phyloP scores from a whole-genome alignment of 192 early-diverging fungal genomes.

The Umbelopsis sp. region DNA sequence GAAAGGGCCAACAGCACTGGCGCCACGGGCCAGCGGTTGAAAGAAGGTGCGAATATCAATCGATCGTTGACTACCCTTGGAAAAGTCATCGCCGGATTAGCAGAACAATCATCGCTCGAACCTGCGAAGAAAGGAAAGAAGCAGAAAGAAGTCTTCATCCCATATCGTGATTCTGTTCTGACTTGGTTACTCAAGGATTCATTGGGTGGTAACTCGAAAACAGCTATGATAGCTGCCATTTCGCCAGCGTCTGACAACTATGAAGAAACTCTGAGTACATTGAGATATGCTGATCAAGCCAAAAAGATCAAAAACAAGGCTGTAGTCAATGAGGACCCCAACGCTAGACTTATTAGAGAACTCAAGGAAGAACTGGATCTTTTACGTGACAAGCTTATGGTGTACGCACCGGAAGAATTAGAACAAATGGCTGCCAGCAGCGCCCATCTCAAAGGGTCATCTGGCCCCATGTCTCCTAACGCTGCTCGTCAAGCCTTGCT shows the following conservation, averaged over 20 bases:
- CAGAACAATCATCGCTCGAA: slow-evolving; percentile 59
- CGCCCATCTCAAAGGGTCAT: not conserved
- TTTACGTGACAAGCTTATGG: slow-evolving; percentile 61
- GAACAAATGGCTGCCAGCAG: slow-evolving; percentile 29
- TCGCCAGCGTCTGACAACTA: slow-evolving; percentile 73
- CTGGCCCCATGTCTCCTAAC: not conserved
- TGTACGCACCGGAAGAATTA: slow-evolving; percentile 37
- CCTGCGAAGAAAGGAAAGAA: slow-evolving; percentile 46
- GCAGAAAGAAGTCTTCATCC: slow-evolving; percentile 66
- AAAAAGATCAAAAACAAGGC: slow-evolving; percentile 92
- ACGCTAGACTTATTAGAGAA: slow-evolving; percentile 76
- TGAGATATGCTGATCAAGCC: slow-evolving; percentile 90
- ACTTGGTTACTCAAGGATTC: slow-evolving; percentile 75
- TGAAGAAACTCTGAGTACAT: slow-evolving; percentile 80
- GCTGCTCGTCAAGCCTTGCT: not conserved
- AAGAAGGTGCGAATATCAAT: slow-evolving; percentile 96
- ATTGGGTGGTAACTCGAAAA: slow-evolving; percentile 83
- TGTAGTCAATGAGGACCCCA: slow-evolving; percentile 89
- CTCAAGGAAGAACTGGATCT: slow-evolving; percentile 78
- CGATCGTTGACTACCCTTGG: slow-evolving; percentile 89
- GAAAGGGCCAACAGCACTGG: slow-evolving; percentile 88
- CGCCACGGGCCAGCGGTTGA: slow-evolving; percentile 80
- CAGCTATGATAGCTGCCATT: slow-evolving; percentile 79
- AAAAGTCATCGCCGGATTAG: slow-evolving; percentile 91
- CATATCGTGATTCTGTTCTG: slow-evolving; percentile 87